These are phyloP conservation scores for Aspergillus clavatus DNA, from an alignment of 2,329 filamentous ascomycete genomes.

Conservation along the genomic window DNA sequence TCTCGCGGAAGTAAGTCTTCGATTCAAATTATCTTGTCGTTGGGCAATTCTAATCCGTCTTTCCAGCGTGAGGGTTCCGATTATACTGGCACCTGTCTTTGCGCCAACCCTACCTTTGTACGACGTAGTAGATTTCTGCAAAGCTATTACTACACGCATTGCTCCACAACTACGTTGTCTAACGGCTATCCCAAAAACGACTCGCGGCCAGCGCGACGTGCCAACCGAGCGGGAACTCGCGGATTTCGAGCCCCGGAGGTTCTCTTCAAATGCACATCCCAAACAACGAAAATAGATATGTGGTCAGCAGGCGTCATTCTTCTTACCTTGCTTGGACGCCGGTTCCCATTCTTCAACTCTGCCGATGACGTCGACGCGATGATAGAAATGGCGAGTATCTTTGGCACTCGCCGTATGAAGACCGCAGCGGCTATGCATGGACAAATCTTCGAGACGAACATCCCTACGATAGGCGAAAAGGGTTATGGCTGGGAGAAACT, in stretches of 20 bases:
- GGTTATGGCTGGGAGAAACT: constrained; percentile 91
- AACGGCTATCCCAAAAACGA: constrained; percentile 84
- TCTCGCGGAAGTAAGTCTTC: constrained; percentile 64
- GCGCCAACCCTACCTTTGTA: constrained; percentile 59
- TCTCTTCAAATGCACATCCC: constrained; percentile 91
- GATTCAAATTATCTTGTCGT: neutral
- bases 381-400: constrained; percentile 95
- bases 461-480: constrained; percentile 79
- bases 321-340: constrained; percentile 83
- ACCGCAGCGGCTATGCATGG: constrained; percentile 78
- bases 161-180: constrained; percentile 41
- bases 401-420: constrained; percentile 80
- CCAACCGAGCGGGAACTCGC: constrained; percentile 89
- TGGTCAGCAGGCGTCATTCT: constrained; percentile 98
- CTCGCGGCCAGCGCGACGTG: constrained; percentile 77
- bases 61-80: constrained; percentile 52
- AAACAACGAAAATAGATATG: constrained; percentile 90
- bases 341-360: constrained; percentile 98
- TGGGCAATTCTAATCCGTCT: neutral
- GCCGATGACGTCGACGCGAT: constrained; percentile 97
- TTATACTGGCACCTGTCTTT: constrained; percentile 60
- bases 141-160: constrained; percentile 55
- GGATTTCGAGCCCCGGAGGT: constrained; percentile 97
- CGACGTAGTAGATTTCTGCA: constrained; percentile 56
- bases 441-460: constrained; percentile 84